Base-by-base conservation (phyloP, 352 stramenopile species). In the Globisporangium sylvaticum region DNA sequence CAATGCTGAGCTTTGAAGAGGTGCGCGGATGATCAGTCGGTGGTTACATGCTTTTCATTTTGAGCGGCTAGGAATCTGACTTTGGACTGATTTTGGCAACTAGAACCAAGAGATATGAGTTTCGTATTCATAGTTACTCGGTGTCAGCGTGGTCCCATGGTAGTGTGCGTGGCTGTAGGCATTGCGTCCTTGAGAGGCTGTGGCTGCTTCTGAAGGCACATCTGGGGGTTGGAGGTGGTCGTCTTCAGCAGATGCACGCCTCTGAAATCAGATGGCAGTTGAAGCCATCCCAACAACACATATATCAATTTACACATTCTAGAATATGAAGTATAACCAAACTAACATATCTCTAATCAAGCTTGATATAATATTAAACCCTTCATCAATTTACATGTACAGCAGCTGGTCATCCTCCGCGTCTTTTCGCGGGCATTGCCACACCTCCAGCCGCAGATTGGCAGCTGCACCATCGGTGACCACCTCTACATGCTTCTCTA, bases 231-330 rank as follows among this genome's bases (percentile, higher is more conserved):
- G 34, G 39, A 48, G 39, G 39, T 48, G 15, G 25, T 58, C 52
- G 25, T 58, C 52, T 24, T 58, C 52, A 58, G 8, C 52, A 39
- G 52, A 58, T 58, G 52, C 24, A 58, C 52, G 15, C 25, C 29
- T 58, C 25, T 10, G 27, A 42, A 44, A 44, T 44, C 37, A 44
- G 37, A 44, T 44, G 37, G 37, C 12, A 48, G 18, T 44, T 53
- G 44, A 22, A 53, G 24, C 10, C 44, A 3, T 53, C 44, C 4
- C 44, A 54, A 18, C 46, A 15, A n/a, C n/a, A 44, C 37, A 12
- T 1, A 58, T 37, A 58, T 34, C 7, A 58, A 37, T 22, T 57
- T 34, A 37, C 5, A 34, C 52, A 58, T 34, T 12, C 20, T 20
- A n/a, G n/a, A n/a, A n/a, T n/a, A n/a, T n/a, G n/a, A n/a, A n/a